phyloP scores from a whole-genome alignment of 768 basidiomycete genomes.

The Infundibulicybe gibba region DNA sequence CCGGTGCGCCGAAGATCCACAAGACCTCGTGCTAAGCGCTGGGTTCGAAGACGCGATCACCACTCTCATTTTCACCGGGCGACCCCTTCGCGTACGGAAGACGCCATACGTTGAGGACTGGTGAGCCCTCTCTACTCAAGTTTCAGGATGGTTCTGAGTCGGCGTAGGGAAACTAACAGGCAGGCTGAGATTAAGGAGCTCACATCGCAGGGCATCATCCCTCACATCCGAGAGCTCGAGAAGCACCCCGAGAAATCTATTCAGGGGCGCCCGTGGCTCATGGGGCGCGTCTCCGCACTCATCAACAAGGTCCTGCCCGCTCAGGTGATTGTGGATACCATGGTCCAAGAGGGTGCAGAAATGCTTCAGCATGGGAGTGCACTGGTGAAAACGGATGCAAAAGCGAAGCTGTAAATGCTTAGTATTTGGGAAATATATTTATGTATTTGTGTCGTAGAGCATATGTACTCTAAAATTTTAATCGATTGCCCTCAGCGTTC shows the following conservation, averaged over 20 bases:
- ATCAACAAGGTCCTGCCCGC: constrained; percentile 80
- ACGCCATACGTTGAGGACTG: constrained; percentile 86
- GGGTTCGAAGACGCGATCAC: constrained; percentile 76
- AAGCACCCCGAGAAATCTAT: constrained; percentile 80
- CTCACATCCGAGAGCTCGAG: constrained; percentile 65
- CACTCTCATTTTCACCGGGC: constrained; percentile 88
- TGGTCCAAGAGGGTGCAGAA: constrained; percentile 46
- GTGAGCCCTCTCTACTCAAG: constrained; percentile 33
- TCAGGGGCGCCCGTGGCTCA: constrained; percentile 65
- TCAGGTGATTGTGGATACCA: constrained; percentile 76
- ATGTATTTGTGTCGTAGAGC: not conserved
- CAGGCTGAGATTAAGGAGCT: constrained; percentile 80
- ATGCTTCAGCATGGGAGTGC: constrained; percentile 30
- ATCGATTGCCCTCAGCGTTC: too few species aligned
- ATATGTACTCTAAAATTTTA: too few species aligned
- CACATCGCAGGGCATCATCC: constrained; percentile 81
- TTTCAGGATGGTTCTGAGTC: not conserved
- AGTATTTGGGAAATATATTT: not conserved
- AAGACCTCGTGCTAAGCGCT: constrained; percentile 73
- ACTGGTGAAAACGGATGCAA: constrained; percentile 31
- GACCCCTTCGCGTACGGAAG: constrained; percentile 81
- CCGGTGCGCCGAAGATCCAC: constrained; percentile 78
- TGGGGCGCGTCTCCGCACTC: constrained; percentile 77
- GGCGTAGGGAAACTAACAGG: constrained; percentile 67
- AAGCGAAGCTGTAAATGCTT: constrained; percentile 44